phyloP scores from a whole-genome alignment of 2,329 filamentous ascomycete species.

The Penicillium sclerotigenum region DNA sequence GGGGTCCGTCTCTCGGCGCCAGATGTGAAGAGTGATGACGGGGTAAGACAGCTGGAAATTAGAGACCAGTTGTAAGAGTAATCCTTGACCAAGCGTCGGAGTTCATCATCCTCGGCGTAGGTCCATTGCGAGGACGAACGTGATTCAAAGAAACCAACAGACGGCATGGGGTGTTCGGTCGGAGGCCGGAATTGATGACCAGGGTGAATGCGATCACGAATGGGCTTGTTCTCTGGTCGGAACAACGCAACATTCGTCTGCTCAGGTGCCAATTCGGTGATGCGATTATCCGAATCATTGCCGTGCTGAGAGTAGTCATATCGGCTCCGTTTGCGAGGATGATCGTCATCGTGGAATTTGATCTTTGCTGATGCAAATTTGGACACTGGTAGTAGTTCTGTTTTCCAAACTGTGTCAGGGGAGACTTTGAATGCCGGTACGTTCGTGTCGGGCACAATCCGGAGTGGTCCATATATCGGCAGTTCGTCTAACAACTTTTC shows the following conservation, averaged over 20 bases:
- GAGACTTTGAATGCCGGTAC: conserved; percentile 57
- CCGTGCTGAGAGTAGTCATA: conserved; percentile 76
- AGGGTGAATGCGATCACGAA: conserved; percentile 84
- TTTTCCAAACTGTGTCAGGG: conserved; percentile 70
- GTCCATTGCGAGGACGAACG: conserved; percentile 89
- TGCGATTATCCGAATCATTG: conserved; percentile 56
- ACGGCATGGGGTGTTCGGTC: conserved; percentile 86
- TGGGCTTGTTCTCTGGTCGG: conserved; percentile 80
- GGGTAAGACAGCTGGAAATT: conserved; percentile 75
- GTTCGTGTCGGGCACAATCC: conserved; percentile 56
- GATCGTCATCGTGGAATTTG: conserved; percentile 62
- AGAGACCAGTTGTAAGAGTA: conserved; percentile 98
- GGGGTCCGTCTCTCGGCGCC: conserved; percentile 86
- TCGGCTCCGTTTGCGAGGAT: conserved; percentile 73
- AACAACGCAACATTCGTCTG: conserved; percentile 81
- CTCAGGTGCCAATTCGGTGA: conserved; percentile 60
- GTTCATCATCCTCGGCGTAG: conserved; percentile 81
- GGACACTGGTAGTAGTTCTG: conserved; percentile 76
- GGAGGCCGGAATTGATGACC: conserved; percentile 92
- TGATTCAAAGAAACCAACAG: conserved; percentile 84
- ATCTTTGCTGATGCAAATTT: conserved; percentile 83
- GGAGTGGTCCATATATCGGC: conserved; percentile 68
- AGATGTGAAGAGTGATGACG: conserved; percentile 74
- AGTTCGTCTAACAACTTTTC: conserved; percentile 77
- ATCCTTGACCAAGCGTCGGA: conserved; percentile 79